Conservation (phyloP, 352 stramenopile species). For the Phytophthora ohioensis region DNA sequence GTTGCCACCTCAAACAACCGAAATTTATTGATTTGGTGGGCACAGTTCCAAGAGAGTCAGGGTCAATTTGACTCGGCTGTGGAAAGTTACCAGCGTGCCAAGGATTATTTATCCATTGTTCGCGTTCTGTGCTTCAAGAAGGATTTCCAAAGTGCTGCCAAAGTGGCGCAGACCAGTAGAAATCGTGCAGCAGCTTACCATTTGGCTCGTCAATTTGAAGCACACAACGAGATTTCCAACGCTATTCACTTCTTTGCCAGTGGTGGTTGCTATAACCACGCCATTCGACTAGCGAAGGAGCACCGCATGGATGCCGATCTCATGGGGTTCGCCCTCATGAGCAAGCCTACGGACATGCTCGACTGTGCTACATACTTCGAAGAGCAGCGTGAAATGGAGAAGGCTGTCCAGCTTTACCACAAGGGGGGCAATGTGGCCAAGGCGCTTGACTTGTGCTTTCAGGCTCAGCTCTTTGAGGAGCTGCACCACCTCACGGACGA, state of each 20-base stretch:
- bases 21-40: conserved; percentile 94
- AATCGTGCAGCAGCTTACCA: conserved; percentile 87
- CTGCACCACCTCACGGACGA: conserved; percentile 89
- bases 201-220: conserved; percentile 90
- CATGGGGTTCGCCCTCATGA: conserved; percentile 93
- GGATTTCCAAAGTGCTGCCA: conserved; percentile 85
- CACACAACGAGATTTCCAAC: conserved; percentile 77
- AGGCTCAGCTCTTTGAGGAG: conserved; percentile 89
- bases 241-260: conserved; percentile 94
- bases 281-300: conserved; percentile 92
- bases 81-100: conserved; percentile 88
- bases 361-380: conserved; percentile 95
- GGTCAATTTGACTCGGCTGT: conserved; percentile 89
- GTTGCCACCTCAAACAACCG: conserved; percentile 87
- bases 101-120: conserved; percentile 92
- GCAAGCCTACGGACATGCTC: conserved; percentile 85
- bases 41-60: conserved; percentile 93
- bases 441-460: conserved; percentile 95
- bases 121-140: conserved; percentile 93
- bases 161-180: conserved; percentile 85
- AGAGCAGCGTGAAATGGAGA: conserved; percentile 91
- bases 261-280: conserved; percentile 93
- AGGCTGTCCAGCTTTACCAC: conserved; percentile 95
- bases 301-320: conserved; percentile 92
- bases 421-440: conserved; percentile 92